Conservation (phyloP, 1,284 basidiomycete genomes). For the Irpex lacteus region DNA sequence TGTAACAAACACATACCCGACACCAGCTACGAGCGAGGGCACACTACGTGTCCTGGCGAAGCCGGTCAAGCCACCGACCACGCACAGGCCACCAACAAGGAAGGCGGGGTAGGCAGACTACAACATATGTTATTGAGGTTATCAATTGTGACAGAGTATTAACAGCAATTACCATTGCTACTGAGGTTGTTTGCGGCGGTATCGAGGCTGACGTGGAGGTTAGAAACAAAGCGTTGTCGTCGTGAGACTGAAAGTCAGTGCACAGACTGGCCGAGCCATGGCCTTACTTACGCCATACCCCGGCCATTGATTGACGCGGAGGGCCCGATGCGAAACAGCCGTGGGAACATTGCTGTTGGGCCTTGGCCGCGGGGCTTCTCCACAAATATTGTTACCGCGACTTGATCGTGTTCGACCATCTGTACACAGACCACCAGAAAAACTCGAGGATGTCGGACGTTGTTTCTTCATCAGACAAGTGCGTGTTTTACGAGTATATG, state of each 20-base stretch:
- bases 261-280: background rate
- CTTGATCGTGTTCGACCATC: background rate
- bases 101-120: conserved; percentile 83
- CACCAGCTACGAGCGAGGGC: conserved; percentile 79
- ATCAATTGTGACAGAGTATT: no score
- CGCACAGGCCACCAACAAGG: conserved; percentile 75
- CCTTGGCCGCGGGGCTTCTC: background rate
- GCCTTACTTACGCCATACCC: background rate
- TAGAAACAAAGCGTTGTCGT: conserved; percentile 1
- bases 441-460: background rate
- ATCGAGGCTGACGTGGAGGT: conserved; percentile 12
- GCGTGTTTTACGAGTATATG: background rate
- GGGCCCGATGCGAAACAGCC: background rate
- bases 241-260: background rate
- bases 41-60: conserved; percentile 68
- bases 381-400: background rate
- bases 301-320: conserved; percentile 1
- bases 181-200: background rate
- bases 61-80: conserved; percentile 74
- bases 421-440: background rate
- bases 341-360: background rate
- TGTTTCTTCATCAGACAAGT: background rate
- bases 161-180: no score
- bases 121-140: background rate
- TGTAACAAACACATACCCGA: conserved; percentile 46